Base-by-base conservation (phyloP, 2,329 filamentous ascomycete species). In the Fusarium luffae region DNA sequence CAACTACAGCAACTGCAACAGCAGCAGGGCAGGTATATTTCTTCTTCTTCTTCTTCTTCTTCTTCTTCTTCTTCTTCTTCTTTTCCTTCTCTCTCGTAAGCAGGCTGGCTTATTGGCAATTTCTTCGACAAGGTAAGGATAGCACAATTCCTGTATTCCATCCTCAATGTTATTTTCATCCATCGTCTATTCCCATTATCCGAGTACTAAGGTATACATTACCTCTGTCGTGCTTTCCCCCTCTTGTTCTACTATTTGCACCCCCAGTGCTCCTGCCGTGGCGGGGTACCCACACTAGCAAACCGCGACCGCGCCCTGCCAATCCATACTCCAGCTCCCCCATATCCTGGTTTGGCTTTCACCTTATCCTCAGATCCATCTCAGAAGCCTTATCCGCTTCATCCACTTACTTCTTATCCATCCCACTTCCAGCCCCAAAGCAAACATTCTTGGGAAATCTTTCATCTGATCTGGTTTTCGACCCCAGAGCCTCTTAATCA, bases 231-330 rank as follows among this genome's bases (percentile, higher is more conserved):
- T 44, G 34, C 46, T 18, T 62, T 25, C 43, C 52, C 48, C 51
- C 41, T 63, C 44, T 43, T 51, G 48, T 48, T 63, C 51, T 74
- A 59, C 62, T 72, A 61, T 51, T 52, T 72, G 56, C 69, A 74
- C 72, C 70, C 65, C 69, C 50, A 50, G 50, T 59, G 46, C 60
- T 70, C 48, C 30, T 60, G 59, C 59, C 57, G 54, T 77, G 66
- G 75, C 71, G 74, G 74, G 76, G 77, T 77, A 74, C 73, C 79
- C 79, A 80, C 79, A 77, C 74, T 72, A 80, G 78, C 79, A 81
- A 66, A 69, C 70, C 52, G 54, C 54, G 70, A 72, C 64, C 70
- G 69, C 70, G 63, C 66, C 69, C 71, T 74, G 73, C 77, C 77
- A 79, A 80, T 78, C 74, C 73, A 71, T 74, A 70, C 68, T 73